These are phyloP conservation scores for Triticum turgidum DNA, from an alignment of 176 grass and related monocot species.

Conservation along the genomic window DNA sequence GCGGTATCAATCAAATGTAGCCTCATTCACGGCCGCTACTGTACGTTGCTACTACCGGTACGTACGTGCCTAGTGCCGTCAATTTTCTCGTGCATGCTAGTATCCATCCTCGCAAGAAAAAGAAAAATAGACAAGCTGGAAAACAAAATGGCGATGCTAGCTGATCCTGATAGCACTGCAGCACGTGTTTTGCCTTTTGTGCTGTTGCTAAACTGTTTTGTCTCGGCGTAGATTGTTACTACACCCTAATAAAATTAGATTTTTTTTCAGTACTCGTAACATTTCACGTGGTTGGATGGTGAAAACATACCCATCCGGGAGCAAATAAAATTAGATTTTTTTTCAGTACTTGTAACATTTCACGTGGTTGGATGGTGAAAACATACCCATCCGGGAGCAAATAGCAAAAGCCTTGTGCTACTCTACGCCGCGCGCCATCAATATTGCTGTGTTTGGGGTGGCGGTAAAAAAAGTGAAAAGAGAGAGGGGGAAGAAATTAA, in stretches of 20 bases:
- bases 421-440: background rate
- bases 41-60: too few species aligned
- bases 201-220: background rate
- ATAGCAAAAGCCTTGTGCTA: background rate
- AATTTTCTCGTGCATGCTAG: background rate
- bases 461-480: too few species aligned
- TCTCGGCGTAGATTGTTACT: too few species aligned
- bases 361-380: too few species aligned
- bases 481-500: too few species aligned
- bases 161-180: background rate
- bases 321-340: background rate
- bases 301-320: background rate
- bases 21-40: too few species aligned
- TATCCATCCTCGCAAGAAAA: background rate
- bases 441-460: background rate
- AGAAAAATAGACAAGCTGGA: too few species aligned
- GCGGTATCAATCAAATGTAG: background rate
- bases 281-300: too few species aligned
- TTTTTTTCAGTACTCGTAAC: too few species aligned
- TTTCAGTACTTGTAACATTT: too few species aligned
- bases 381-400: background rate
- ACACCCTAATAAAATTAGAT: too few species aligned
- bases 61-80: background rate
- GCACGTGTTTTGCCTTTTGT: background rate
- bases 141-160: too few species aligned